Conservation (phyloP, 164 flowering plant genomes). For the Tetracentron sinense region DNA sequence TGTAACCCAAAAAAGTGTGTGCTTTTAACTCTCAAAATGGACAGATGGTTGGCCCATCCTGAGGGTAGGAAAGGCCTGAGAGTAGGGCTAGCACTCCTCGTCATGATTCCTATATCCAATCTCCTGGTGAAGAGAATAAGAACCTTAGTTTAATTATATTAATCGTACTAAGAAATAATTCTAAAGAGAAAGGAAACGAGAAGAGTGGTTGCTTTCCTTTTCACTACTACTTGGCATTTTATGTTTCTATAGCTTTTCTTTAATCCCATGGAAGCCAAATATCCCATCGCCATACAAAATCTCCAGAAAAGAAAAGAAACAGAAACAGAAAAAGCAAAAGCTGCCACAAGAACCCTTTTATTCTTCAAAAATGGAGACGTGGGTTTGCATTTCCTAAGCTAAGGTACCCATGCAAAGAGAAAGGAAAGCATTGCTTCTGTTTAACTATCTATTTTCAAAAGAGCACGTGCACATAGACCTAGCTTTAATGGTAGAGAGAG, state of each 20-base stretch:
- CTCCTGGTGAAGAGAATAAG: constrained; percentile 31
- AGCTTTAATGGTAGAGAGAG: constrained; percentile 8
- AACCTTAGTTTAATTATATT: constrained; percentile 8
- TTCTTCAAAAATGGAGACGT: constrained; percentile 34
- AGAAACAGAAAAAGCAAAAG: constrained; percentile 29
- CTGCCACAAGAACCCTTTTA: constrained; percentile 37
- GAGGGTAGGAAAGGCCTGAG: too few species aligned
- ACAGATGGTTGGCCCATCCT: too few species aligned
- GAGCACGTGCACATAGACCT: constrained; percentile 3
- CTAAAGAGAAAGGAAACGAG: not conserved
- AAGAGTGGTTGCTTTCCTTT: constrained; percentile 17
- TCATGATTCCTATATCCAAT: constrained; percentile 22
- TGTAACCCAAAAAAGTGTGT: too few species aligned
- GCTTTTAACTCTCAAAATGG: too few species aligned
- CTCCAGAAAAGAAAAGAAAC: constrained; percentile 9
- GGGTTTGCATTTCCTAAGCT: constrained; percentile 27
- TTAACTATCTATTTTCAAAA: not conserved
- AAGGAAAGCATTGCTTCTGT: constrained; percentile 9
- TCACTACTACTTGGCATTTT: constrained; percentile 10
- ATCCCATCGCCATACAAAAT: constrained; percentile 28
- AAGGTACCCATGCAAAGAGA: constrained; percentile 29
- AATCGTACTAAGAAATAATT: not conserved
- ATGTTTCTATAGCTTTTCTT: constrained; percentile 19
- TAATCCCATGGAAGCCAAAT: constrained; percentile 13
- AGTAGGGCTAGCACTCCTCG: too few species aligned